phyloP scores from a whole-genome alignment of 257 asterid species.

The Mitragyna speciosa region DNA sequence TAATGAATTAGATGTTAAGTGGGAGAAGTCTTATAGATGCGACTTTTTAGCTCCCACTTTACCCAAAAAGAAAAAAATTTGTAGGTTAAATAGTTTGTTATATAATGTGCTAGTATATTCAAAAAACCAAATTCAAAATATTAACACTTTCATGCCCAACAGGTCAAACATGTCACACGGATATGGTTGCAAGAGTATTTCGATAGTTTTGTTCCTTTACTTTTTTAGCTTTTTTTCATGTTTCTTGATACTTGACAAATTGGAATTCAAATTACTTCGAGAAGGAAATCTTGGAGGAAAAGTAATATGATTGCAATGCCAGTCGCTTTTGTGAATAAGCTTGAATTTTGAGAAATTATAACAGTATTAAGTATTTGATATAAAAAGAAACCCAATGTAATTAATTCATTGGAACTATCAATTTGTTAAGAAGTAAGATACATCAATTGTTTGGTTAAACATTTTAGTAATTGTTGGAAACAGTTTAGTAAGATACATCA shows the following conservation, averaged over 20 bases:
- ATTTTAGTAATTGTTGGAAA: no score
- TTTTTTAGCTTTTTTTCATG: no score
- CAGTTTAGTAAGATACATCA: no score
- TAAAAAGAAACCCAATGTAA: no score
- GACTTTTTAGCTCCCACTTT: no score
- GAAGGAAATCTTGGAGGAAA: neutral
- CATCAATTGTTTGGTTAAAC: no score
- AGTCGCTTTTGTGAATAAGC: neutral
- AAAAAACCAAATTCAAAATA: no score
- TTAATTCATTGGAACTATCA: neutral
- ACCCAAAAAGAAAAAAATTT: no score
- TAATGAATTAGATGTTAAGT: neutral
- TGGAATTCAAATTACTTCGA: neutral
- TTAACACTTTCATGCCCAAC: neutral
- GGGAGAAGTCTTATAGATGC: neutral
- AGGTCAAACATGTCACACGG: neutral
- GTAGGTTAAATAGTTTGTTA: no score
- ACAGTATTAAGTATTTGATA: neutral
- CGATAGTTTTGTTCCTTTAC: neutral
- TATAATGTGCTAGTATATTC: no score
- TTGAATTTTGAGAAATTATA: no score
- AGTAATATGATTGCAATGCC: neutral
- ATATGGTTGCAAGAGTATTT: neutral
- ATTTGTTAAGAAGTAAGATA: neutral
- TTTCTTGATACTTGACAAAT: neutral